A percentile compares a stretch with the other conserved stretches of the same genome.
Conservation (phyloP, 2,329 filamentous ascomycete species). For the Cladosporium sp. region DNA sequence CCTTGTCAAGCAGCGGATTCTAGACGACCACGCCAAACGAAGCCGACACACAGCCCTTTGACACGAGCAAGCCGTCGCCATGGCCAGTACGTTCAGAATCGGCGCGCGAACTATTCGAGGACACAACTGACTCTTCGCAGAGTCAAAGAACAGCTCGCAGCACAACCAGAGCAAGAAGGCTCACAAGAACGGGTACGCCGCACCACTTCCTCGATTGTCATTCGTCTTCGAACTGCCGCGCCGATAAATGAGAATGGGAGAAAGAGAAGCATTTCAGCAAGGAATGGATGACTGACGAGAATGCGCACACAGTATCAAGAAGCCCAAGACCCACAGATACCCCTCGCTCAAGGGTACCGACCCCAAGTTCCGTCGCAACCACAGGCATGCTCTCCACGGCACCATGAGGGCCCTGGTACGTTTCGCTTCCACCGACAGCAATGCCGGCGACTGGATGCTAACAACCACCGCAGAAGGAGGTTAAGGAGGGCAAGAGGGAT, state of each 20-base stretch:
- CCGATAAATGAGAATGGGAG: neutral
- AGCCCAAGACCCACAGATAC: constrained; percentile 98
- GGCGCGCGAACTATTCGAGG: neutral
- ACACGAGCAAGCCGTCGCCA: constrained; percentile 39
- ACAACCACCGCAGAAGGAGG: constrained; percentile 70
- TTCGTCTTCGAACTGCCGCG: constrained; percentile 1
- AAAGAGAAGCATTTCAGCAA: neutral
- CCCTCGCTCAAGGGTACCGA: constrained; percentile 97
- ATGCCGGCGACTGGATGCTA: constrained; percentile 16
- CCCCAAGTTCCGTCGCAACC: constrained; percentile 99
- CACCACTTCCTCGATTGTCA: constrained; percentile 7
- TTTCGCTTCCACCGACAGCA: constrained; percentile 21
- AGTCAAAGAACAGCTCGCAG: constrained; percentile 99
- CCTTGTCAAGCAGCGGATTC: neutral
- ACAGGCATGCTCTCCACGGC: constrained; percentile 98
- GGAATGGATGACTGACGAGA: constrained; percentile 11
- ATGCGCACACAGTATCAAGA: constrained; percentile 76
- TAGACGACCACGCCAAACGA: constrained; percentile 9
- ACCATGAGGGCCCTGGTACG: constrained; percentile 96
- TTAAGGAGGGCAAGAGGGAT: constrained; percentile 92
- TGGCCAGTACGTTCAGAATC: constrained; percentile 57
- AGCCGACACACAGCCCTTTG: constrained; percentile 11
- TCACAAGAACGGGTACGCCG: constrained; percentile 93
- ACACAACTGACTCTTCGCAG: constrained; percentile 43
- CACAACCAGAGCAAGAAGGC: constrained; percentile 98